Conservation (phyloP, 2,329 filamentous ascomycete genomes). For the Phyllosticta citriasiana region DNA sequence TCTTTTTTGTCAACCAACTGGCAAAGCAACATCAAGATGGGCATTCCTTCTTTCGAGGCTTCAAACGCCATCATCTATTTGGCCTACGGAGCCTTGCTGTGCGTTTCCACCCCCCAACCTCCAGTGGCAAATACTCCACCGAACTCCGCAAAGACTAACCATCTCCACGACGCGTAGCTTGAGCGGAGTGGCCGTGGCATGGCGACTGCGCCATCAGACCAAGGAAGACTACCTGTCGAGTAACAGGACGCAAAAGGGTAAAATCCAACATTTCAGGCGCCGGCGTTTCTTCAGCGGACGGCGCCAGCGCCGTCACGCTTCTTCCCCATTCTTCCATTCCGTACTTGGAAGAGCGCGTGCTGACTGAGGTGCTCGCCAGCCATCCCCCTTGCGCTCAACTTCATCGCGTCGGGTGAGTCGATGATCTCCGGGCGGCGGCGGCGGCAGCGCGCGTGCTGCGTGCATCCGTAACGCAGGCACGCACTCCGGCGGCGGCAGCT, state of each 20-base stretch:
- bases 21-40: slow-evolving; percentile 42
- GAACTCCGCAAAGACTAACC: slow-evolving; percentile 10
- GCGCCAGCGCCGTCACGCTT: not conserved
- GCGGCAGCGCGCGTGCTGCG: not conserved
- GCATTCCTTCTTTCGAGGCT: slow-evolving; percentile 61
- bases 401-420: slow-evolving; percentile 84
- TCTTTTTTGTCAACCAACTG: not conserved
- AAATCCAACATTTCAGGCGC: slow-evolving; percentile 26
- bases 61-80: slow-evolving; percentile 78
- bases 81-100: slow-evolving; percentile 71
- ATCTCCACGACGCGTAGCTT: slow-evolving; percentile 37
- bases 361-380: slow-evolving; percentile 38
- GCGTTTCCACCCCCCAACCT: slow-evolving; percentile 20
- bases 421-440: slow-evolving; percentile 9
- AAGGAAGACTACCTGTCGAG: slow-evolving; percentile 64
- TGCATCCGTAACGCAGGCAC: not conserved
- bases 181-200: slow-evolving; percentile 50
- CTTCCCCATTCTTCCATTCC: not conserved
- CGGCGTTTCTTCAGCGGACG: not conserved
- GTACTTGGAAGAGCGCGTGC: not conserved
- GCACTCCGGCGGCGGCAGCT: slow-evolving; percentile 2
- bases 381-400: slow-evolving; percentile 73
- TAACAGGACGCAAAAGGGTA: slow-evolving; percentile 77
- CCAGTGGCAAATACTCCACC: not conserved
- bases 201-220: slow-evolving; percentile 49